Conservation (phyloP, 2,329 filamentous ascomycete species). For the Hymenoscyphus occultus region DNA sequence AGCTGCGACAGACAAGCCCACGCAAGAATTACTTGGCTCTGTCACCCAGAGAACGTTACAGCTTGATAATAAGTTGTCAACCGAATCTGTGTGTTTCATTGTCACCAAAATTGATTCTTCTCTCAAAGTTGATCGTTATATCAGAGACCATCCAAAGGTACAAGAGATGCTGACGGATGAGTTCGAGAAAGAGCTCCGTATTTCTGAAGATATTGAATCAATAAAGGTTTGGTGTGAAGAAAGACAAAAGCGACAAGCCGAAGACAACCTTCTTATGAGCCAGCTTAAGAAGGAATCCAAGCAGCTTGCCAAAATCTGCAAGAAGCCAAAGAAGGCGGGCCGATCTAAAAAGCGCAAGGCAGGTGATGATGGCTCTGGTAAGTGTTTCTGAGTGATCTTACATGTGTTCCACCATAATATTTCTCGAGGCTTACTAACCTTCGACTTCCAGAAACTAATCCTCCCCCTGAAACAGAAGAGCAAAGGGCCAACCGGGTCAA, state of each 20-base stretch:
- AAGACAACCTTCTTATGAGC: no score
- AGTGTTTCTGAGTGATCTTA: neutral
- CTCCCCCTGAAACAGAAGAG: neutral
- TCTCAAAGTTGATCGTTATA: constrained; percentile 13
- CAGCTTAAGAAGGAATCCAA: neutral
- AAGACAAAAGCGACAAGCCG: no score
- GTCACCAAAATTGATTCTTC: constrained; percentile 22
- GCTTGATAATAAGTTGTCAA: constrained; percentile 22
- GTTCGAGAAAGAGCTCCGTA: no score
- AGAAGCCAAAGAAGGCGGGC: no score
- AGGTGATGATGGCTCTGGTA: neutral
- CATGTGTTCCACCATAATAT: neutral
- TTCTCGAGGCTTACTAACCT: neutral
- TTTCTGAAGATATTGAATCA: no score
- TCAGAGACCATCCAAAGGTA: constrained; percentile 13
- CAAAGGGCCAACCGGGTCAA: neutral
- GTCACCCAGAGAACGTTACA: constrained; percentile 18
- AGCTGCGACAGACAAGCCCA: constrained; percentile 19
- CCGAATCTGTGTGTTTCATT: constrained; percentile 23
- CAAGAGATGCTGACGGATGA: neutral
- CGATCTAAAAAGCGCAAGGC: neutral
- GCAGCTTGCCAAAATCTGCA: neutral
- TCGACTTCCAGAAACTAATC: neutral
- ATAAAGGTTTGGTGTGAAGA: no score
- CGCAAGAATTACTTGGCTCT: constrained; percentile 22